phyloP scores from a whole-genome alignment of 225 moss, liverwort and hornwort genomes.

The Neckera pumila region DNA sequence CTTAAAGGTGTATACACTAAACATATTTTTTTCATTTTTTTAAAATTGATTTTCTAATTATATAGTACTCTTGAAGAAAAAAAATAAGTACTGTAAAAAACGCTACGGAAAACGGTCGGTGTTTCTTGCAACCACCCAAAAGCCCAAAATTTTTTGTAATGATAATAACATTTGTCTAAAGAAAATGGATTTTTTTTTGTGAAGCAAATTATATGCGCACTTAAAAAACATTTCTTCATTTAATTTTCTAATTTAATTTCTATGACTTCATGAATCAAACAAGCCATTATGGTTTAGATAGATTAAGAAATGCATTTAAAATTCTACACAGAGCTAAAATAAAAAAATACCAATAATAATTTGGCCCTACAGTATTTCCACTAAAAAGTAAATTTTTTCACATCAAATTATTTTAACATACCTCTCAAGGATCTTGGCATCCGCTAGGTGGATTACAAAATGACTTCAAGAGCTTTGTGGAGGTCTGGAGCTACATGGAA shows the following conservation, averaged over 20 bases:
- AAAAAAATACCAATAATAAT: accelerated
- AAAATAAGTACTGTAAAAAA: no score
- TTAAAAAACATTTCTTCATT: not conserved
- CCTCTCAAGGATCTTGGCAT: no score
- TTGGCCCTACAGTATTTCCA: accelerated
- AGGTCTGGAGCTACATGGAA: not conserved
- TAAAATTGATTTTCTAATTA: no score
- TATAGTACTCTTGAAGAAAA: no score
- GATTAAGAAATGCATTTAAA: not conserved
- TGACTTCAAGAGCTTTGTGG: not conserved
- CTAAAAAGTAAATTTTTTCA: not conserved
- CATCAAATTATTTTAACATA: not conserved
- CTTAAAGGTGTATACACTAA: no score
- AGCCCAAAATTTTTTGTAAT: no score
- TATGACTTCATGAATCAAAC: not conserved
- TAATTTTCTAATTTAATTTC: not conserved
- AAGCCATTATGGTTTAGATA: not conserved
- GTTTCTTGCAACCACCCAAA: no score
- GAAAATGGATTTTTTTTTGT: not conserved
- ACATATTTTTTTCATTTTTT: no score
- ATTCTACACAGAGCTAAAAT: not conserved
- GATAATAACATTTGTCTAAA: not conserved
- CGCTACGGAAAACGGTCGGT: no score
- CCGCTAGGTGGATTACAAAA: not conserved
- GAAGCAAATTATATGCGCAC: not conserved